phyloP scores from a whole-genome alignment of 2,329 filamentous ascomycete genomes.

The Botrytis squamosa region DNA sequence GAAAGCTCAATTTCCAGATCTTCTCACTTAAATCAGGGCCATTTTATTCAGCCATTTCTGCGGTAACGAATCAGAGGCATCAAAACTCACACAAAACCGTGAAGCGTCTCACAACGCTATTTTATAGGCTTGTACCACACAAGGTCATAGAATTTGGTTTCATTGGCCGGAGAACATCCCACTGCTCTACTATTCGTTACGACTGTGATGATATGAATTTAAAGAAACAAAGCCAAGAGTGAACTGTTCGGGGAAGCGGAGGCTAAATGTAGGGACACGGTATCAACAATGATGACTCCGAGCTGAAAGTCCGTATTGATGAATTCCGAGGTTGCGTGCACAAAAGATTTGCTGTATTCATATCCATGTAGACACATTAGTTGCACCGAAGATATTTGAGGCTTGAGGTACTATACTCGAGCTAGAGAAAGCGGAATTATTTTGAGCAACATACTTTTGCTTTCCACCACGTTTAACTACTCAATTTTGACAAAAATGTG shows the following conservation, averaged over 20 bases:
- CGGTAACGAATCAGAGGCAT: background rate
- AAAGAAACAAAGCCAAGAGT: background rate
- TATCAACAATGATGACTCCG: too few relatives aligned
- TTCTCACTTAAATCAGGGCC: background rate
- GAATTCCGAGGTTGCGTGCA: background rate
- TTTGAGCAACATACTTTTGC: background rate
- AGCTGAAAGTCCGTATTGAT: background rate
- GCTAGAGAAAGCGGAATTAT: background rate
- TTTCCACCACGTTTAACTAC: background rate
- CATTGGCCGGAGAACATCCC: background rate
- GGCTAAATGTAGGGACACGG: background rate
- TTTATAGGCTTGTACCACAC: background rate
- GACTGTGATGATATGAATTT: background rate
- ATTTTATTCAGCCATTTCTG: background rate
- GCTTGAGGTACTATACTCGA: background rate
- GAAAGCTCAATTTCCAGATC: background rate
- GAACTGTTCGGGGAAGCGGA: background rate
- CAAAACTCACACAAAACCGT: background rate
- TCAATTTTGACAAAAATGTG: background rate
- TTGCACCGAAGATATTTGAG: background rate
- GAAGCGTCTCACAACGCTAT: background rate
- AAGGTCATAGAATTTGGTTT: background rate
- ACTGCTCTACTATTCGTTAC: background rate
- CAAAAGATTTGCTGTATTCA: background rate
- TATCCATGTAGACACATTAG: background rate